phyloP scores from a whole-genome alignment of 768 basidiomycete genomes.

The Mycena indigotica region DNA sequence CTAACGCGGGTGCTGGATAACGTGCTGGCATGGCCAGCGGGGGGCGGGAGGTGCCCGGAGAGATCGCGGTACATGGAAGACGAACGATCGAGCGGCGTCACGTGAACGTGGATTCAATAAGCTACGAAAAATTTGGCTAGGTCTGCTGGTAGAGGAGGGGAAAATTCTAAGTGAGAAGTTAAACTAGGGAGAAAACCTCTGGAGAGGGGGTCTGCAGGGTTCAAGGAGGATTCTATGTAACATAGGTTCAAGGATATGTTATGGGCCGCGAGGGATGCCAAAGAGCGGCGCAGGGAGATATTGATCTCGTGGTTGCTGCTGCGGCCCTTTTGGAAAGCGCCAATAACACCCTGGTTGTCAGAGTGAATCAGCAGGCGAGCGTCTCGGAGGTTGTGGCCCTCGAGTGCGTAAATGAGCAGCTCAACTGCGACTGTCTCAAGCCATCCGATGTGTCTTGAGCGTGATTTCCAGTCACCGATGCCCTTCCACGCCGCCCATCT shows the following conservation, averaged over 20 bases:
- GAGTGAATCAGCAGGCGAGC: slow-evolving; percentile 19
- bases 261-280: slow-evolving; percentile 2
- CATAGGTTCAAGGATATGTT: slow-evolving; percentile 17
- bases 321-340: slow-evolving; percentile 26
- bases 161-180: too few species aligned
- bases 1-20: too few species aligned
- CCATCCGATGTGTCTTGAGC: slow-evolving; percentile 5
- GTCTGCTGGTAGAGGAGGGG: too few species aligned
- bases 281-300: slow-evolving; percentile 20
- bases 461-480: slow-evolving; percentile 9
- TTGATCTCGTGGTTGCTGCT: slow-evolving; percentile 28
- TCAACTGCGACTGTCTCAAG: slow-evolving; percentile 12
- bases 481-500: slow-evolving; percentile 17
- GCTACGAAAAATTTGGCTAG: too few species aligned
- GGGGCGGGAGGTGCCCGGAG: too few species aligned
- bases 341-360: slow-evolving; percentile 32
- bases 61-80: too few species aligned
- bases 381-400: slow-evolving; percentile 3
- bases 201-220: slow-evolving; percentile 32
- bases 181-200: slow-evolving; percentile 23
- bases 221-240: slow-evolving; percentile 25
- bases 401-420: slow-evolving; percentile 14
- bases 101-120: too few species aligned
- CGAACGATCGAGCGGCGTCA: too few species aligned
- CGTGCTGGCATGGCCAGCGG: too few species aligned